Conservation (phyloP, 306 rosid species). For the Delonix regia region DNA sequence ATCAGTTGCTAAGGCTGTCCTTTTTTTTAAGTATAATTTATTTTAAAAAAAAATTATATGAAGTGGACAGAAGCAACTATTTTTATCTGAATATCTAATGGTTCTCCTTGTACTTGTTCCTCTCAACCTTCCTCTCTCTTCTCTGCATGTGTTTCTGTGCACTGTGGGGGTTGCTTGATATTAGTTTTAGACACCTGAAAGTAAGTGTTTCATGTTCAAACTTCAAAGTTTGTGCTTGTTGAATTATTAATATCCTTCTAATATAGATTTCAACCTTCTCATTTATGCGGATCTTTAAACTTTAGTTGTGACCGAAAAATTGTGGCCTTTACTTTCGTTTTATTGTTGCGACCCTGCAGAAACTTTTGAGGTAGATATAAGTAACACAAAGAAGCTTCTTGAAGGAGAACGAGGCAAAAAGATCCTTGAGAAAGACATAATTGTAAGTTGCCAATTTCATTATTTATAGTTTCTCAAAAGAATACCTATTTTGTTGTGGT, state of each 20-base stretch:
- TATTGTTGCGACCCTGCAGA: too few species aligned
- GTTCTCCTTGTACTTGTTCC: too few species aligned
- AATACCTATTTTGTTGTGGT: not conserved
- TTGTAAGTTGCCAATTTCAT: slow-evolving; percentile 43
- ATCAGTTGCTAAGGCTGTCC: too few species aligned
- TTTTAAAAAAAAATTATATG: too few species aligned
- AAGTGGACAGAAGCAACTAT: too few species aligned
- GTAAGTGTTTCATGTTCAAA: not conserved
- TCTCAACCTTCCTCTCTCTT: too few species aligned
- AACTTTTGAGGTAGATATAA: slow-evolving; percentile 82
- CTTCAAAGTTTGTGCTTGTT: not conserved
- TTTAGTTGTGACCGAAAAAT: too few species aligned
- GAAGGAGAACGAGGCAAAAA: slow-evolving; percentile 83
- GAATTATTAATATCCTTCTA: not conserved
- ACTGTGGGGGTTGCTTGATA: not conserved
- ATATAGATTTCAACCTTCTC: not conserved
- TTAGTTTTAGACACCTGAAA: not conserved
- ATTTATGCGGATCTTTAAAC: too few species aligned
- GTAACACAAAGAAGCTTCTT: slow-evolving; percentile 86
- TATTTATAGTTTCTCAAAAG: not conserved
- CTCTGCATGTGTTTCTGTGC: not conserved
- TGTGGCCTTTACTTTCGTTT: too few species aligned
- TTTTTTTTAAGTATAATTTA: too few species aligned
- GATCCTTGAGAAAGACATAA: slow-evolving; percentile 69
- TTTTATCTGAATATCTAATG: too few species aligned